Conservation (phyloP, 805 yeast genomes). For the Yamadazyma akitaensis region DNA sequence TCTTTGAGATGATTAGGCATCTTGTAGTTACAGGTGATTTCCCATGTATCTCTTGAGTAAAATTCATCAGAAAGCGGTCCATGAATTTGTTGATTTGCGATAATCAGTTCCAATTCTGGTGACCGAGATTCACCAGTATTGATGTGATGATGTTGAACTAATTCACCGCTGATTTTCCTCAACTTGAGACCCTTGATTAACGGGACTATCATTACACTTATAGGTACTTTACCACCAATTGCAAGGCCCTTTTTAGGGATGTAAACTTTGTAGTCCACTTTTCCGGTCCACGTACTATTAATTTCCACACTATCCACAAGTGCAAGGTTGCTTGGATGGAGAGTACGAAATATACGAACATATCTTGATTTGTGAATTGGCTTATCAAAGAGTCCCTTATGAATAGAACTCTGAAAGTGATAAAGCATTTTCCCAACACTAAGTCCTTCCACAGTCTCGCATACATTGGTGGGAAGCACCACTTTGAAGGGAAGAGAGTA, state of each 20-base stretch:
- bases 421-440: constrained; percentile 41
- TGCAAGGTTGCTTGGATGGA: constrained; percentile 37
- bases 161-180: constrained; percentile 20
- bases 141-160: constrained; percentile 33
- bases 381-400: constrained; percentile 43
- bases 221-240: constrained; percentile 42
- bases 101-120: constrained; percentile 38
- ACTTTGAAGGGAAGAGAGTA: constrained; percentile 48
- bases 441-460: constrained; percentile 53
- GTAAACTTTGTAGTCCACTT: constrained; percentile 47
- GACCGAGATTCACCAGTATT: constrained; percentile 33
- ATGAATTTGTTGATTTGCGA: constrained; percentile 23
- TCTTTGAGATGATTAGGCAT: constrained; percentile 39
- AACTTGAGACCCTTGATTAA: constrained; percentile 42
- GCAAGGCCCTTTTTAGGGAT: constrained; percentile 45
- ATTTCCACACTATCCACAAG: constrained; percentile 44
- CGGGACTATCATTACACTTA: constrained; percentile 45
- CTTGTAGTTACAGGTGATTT: constrained; percentile 35
- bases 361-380: constrained; percentile 32
- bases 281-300: constrained; percentile 51
- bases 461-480: constrained; percentile 43
- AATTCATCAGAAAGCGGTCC: constrained; percentile 8
- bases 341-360: constrained; percentile 43
- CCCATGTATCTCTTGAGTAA: constrained; percentile 43
- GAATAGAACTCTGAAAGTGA: constrained; percentile 39